Evolutionary conservation across 208 protist species (phyloP).

Genomic region (Acanthamoeba polyphaga): DNA sequence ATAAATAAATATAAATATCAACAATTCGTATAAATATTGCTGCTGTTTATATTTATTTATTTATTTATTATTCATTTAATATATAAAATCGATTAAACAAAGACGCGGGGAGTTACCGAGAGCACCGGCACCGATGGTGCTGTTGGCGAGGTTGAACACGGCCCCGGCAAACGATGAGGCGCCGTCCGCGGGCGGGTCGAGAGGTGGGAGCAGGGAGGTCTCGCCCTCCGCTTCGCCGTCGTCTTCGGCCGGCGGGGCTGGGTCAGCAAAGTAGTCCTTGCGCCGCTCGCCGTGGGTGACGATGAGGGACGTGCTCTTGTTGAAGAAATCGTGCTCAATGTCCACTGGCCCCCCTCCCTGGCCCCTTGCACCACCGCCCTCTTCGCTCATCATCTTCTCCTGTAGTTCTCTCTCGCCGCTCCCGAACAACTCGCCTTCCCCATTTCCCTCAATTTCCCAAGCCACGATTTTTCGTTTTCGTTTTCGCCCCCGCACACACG

Average conservation of each 20-base stretch:
- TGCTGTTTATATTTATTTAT: neutral
- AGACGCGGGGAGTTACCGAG: neutral
- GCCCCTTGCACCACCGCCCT: neutral
- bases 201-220: neutral
- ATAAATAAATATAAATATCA: neutral
- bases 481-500: too few relatives aligned
- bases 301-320: neutral
- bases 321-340: slow-evolving; percentile 40
- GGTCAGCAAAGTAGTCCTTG: neutral
- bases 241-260: neutral
- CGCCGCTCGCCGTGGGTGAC: slow-evolving; percentile 6
- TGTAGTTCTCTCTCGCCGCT: too few relatives aligned
- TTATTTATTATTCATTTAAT: neutral
- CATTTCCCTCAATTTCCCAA: too few relatives aligned
- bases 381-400: neutral
- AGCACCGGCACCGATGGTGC: slow-evolving; percentile 27
- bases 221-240: neutral
- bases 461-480: too few relatives aligned
- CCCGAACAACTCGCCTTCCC: too few relatives aligned
- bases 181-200: neutral
- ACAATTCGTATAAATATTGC: neutral
- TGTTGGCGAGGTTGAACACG: slow-evolving; percentile 53
- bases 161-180: neutral
- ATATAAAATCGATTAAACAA: neutral
- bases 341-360: neutral